Percentiles rank a stretch among this genome's conserved stretches.
Conservation (phyloP, 169 alveolate genomes). For the Blepharisma undulans region DNA sequence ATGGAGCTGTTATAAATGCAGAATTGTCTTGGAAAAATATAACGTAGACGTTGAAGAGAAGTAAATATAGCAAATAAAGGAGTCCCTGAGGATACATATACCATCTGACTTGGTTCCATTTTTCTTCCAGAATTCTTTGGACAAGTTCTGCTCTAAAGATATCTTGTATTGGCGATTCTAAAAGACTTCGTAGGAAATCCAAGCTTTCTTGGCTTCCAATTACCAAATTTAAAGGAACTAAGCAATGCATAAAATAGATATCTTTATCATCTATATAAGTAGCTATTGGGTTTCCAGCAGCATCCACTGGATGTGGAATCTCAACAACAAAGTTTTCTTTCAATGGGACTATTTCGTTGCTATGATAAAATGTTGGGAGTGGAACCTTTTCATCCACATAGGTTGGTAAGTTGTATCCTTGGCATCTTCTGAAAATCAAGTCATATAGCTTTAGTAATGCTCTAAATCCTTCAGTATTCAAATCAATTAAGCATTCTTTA, state of each 20-base stretch:
- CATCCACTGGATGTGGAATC: background rate
- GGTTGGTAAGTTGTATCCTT: background rate
- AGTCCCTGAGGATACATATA: background rate
- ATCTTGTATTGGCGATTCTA: background rate
- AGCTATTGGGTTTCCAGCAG: background rate
- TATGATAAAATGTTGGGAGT: background rate
- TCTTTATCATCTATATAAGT: background rate
- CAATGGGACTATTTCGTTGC: background rate
- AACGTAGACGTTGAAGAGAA: background rate
- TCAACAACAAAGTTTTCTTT: background rate
- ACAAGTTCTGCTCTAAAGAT: background rate
- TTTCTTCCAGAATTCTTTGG: background rate
- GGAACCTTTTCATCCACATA: background rate
- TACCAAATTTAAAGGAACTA: background rate
- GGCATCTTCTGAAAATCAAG: background rate
- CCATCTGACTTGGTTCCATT: constrained; percentile 26
- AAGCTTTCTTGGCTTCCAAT: constrained; percentile 33
- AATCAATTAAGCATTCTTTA: background rate
- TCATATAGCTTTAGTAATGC: background rate
- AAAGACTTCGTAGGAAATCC: constrained; percentile 3
- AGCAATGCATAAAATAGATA: background rate
- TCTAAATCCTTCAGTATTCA: background rate
- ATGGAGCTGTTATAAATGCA: background rate
- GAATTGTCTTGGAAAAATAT: background rate
- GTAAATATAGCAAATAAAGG: background rate